Conservation (phyloP, 495 filamentous ascomycete genomes). For the Hypoxylon cercidicola region DNA sequence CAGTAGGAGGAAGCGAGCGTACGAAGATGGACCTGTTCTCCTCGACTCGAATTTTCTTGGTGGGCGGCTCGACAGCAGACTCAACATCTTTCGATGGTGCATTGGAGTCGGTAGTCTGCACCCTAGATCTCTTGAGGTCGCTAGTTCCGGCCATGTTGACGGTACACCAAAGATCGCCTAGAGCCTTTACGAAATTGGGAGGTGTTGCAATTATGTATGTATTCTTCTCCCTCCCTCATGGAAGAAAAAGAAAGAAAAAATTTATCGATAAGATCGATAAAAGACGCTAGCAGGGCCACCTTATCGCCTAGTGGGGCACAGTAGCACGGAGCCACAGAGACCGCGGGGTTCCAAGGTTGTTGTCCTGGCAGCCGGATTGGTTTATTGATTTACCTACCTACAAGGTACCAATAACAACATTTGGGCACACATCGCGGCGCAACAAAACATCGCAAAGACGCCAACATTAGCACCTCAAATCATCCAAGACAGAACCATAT, state of each 20-base stretch:
- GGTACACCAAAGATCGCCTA: neutral
- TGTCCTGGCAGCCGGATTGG: conserved; percentile 37
- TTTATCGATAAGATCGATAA: conserved; percentile 2
- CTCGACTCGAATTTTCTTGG: conserved; percentile 58
- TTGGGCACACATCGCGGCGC: conserved; percentile 13
- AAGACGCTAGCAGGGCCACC: too few relatives aligned
- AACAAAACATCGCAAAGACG: conserved; percentile 10
- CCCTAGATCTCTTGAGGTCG: conserved; percentile 48
- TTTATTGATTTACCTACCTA: conserved; percentile 30
- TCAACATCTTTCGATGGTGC: conserved; percentile 29
- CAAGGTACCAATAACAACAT: neutral
- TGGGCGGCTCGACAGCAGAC: conserved; percentile 43
- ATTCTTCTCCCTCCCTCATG: too few relatives aligned
- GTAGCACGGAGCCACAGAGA: neutral
- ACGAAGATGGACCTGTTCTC: conserved; percentile 84
- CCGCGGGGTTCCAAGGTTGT: too few relatives aligned
- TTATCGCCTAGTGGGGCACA: conserved; percentile 6
- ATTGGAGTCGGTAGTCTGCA: conserved; percentile 39
- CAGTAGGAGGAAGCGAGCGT: conserved; percentile 78
- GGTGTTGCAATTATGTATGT: neutral
- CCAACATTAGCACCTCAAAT: neutral
- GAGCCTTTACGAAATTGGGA: neutral
- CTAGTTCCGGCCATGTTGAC: conserved; percentile 47
- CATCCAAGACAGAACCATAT: conserved; percentile 12
- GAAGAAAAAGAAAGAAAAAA: neutral